phyloP scores from a whole-genome alignment of 2,329 filamentous ascomycete species.

The Colletotrichum cuscutae region DNA sequence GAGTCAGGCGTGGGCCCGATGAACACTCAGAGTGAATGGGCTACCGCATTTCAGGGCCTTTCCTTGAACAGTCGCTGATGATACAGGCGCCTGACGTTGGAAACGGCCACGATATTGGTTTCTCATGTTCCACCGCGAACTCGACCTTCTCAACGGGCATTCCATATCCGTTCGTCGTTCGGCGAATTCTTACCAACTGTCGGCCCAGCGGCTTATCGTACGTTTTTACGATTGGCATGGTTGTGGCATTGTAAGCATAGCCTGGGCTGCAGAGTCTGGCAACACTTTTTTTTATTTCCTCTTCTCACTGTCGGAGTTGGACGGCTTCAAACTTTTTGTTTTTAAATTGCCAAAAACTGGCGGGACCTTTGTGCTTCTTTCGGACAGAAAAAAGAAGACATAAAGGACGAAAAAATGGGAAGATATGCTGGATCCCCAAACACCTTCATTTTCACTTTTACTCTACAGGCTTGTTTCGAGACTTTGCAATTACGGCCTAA shows the following conservation, averaged over 20 bases:
- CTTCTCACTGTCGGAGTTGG: slow-evolving; percentile 27
- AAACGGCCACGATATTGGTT: not conserved
- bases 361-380: slow-evolving; percentile 33
- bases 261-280: slow-evolving; percentile 13
- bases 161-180: not conserved
- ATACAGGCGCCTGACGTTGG: not conserved
- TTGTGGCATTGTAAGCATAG: slow-evolving; percentile 25
- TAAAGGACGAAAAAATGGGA: slow-evolving; percentile 17
- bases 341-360: slow-evolving; percentile 32
- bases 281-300: not conserved
- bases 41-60: slow-evolving; percentile 73
- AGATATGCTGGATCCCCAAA: slow-evolving; percentile 25
- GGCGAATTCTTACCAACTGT: slow-evolving; percentile 1
- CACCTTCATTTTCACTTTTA: slow-evolving; percentile 31
- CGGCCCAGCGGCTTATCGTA: slow-evolving; percentile 13
- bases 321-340: not conserved
- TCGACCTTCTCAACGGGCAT: not conserved
- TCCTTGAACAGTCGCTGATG: slow-evolving; percentile 73
- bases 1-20: slow-evolving; percentile 36
- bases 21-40: slow-evolving; percentile 66
- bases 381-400: slow-evolving; percentile 27
- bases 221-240: slow-evolving; percentile 10
- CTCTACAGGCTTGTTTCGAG: slow-evolving; percentile 39
- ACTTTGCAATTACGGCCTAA: slow-evolving; percentile 37
- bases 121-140: not conserved